Conservation (phyloP, 345 rosid species). For the Eucalyptus cloeziana region DNA sequence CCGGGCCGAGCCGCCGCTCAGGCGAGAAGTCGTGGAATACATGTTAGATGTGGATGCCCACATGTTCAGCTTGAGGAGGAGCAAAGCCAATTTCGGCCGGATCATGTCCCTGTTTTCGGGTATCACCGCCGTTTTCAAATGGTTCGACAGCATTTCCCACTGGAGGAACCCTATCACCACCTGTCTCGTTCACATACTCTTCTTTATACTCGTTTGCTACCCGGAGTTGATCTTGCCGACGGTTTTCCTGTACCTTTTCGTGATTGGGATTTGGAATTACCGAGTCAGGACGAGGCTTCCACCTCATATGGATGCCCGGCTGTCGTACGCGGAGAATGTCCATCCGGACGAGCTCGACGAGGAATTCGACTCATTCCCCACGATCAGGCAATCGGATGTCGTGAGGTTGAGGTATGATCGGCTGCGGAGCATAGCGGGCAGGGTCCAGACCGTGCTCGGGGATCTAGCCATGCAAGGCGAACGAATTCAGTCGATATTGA, state of each 20-base stretch:
- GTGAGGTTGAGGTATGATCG: constrained; percentile 40
- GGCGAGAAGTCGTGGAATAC: constrained; percentile 36
- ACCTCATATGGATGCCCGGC: constrained; percentile 44
- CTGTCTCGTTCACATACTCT: constrained; percentile 28
- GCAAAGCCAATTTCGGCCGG: constrained; percentile 42
- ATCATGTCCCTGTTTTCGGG: constrained; percentile 24
- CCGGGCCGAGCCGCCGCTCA: constrained; percentile 39
- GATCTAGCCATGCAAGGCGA: constrained; percentile 44
- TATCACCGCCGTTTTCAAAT: constrained; percentile 10
- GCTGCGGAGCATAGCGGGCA: constrained; percentile 30
- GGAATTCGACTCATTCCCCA: constrained; percentile 35
- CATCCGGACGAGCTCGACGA: constrained; percentile 36
- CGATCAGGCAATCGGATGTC: constrained; percentile 7
- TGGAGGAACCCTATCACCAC: constrained; percentile 46
- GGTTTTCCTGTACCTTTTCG: constrained; percentile 32
- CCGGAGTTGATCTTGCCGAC: constrained; percentile 41
- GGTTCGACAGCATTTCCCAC: constrained; percentile 27
- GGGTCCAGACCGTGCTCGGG: constrained; percentile 39
- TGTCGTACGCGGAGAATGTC: constrained; percentile 19
- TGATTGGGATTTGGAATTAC: constrained; percentile 43
- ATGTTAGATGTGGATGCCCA: constrained; percentile 48
- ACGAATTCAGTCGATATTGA: constrained; percentile 23
- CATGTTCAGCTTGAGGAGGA: constrained; percentile 50
- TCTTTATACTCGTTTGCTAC: constrained; percentile 30
- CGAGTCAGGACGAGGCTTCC: constrained; percentile 36